Percentiles rank a stretch among this genome's conserved stretches.
These are phyloP conservation scores for Fusarium sp. DNA, from an alignment of 2,329 filamentous ascomycete species.

Conservation along the genomic window DNA sequence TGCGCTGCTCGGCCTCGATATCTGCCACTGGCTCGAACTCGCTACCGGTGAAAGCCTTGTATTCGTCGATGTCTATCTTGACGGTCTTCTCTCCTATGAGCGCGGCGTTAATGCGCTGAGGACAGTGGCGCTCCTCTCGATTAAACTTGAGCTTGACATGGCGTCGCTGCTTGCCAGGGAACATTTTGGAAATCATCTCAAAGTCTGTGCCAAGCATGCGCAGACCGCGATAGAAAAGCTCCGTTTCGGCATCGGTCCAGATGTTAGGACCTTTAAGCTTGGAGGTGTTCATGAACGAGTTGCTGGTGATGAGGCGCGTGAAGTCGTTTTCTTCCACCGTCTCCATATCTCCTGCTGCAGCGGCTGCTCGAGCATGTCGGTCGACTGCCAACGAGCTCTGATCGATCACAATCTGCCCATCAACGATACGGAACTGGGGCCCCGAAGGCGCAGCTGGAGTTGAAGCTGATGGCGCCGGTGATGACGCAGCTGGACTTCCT, in stretches of 20 bases:
- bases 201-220: slow-evolving; percentile 87
- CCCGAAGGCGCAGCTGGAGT: slow-evolving; percentile 55
- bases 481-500: slow-evolving; percentile 45
- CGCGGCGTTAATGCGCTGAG: slow-evolving; percentile 72
- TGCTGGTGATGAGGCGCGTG: slow-evolving; percentile 76
- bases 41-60: slow-evolving; percentile 65
- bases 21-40: slow-evolving; percentile 68
- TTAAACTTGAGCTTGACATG: slow-evolving; percentile 88
- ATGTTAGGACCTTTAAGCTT: slow-evolving; percentile 73
- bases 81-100: slow-evolving; percentile 71
- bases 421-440: slow-evolving; percentile 72
- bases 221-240: slow-evolving; percentile 81
- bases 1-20: slow-evolving; percentile 68
- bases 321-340: slow-evolving; percentile 84
- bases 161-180: slow-evolving; percentile 76
- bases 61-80: slow-evolving; percentile 71
- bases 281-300: slow-evolving; percentile 72
- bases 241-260: slow-evolving; percentile 80
- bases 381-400: slow-evolving; percentile 77
- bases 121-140: slow-evolving; percentile 78
- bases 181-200: slow-evolving; percentile 81
- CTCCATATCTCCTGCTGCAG: slow-evolving; percentile 65
- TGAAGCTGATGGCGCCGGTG: slow-evolving; percentile 44
- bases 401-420: slow-evolving; percentile 80
- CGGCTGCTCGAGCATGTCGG: slow-evolving; percentile 72